Percentiles rank a stretch among this genome's conserved stretches.
phyloP scores from a whole-genome alignment of 805 yeast genomes.

The Monosporozyma siamensis region DNA sequence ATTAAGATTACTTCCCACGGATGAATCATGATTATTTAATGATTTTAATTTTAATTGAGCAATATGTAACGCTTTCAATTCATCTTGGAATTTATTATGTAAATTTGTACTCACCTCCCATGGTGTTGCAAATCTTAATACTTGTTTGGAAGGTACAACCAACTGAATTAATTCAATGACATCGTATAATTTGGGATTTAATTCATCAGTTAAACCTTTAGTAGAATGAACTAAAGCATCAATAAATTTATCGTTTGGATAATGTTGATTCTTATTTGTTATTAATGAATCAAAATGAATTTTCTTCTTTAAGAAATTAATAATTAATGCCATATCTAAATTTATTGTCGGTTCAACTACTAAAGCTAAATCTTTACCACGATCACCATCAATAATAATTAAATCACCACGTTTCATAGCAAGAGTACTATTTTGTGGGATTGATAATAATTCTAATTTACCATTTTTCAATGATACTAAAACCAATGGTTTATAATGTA shows the following conservation, averaged over 20 bases:
- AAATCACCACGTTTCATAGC: constrained; percentile 50
- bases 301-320: constrained; percentile 65
- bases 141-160: constrained; percentile 71
- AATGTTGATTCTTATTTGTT: constrained; percentile 26
- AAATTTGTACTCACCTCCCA: constrained; percentile 52
- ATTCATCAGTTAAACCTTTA: constrained; percentile 18
- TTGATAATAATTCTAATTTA: constrained; percentile 60
- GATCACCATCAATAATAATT: constrained; percentile 73
- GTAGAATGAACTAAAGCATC: constrained; percentile 22
- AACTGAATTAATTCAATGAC: constrained; percentile 39
- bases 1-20: no score
- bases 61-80: constrained; percentile 60
- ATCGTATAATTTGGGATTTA: constrained; percentile 31
- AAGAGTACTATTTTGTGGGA: constrained; percentile 57
- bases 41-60: constrained; percentile 46
- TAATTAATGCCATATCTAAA: constrained; percentile 55
- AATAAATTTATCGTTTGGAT: constrained; percentile 20
- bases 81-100: constrained; percentile 59
- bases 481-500: constrained; percentile 32
- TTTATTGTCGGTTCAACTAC: constrained; percentile 58
- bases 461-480: constrained; percentile 54
- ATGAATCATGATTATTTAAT: constrained; percentile 19
- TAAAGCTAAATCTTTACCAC: constrained; percentile 73
- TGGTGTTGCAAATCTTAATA: constrained; percentile 65
- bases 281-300: constrained; percentile 41